Conservation (phyloP, 2,329 filamentous ascomycete genomes). For the Nannizziopsis arthrosporioides region DNA sequence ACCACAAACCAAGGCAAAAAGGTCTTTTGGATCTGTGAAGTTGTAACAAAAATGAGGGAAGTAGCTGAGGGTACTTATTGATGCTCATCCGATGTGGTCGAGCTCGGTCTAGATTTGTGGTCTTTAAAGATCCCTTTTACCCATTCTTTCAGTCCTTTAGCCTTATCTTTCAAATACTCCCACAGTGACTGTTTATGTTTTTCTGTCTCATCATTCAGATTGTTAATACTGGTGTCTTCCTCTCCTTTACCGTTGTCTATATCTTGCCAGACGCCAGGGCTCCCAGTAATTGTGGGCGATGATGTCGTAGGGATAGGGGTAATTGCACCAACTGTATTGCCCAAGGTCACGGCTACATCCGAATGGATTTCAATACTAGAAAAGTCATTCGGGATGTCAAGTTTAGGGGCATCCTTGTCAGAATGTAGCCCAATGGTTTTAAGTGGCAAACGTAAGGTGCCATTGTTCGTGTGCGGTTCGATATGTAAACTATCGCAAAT, state of each 20-base stretch:
- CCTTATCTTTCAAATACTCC: conserved; percentile 2
- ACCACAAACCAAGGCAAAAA: too few relatives aligned
- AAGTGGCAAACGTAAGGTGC: conserved; percentile 53
- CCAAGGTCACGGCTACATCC: not conserved
- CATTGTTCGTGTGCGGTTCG: conserved; percentile 67
- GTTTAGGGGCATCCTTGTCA: conserved; percentile 25
- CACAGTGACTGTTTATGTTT: not conserved
- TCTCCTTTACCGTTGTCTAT: conserved; percentile 1
- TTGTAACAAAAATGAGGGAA: too few relatives aligned
- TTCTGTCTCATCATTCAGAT: not conserved
- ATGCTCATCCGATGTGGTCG: not conserved
- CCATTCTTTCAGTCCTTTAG: conserved; percentile 6
- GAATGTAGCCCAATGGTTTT: conserved; percentile 36
- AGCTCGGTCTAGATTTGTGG: not conserved
- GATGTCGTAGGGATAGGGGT: conserved; percentile 1
- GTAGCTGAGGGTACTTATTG: too few relatives aligned
- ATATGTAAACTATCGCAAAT: conserved; percentile 78
- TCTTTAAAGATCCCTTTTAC: not conserved
- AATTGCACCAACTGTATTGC: not conserved
- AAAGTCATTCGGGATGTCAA: conserved; percentile 27
- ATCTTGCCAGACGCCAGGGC: not conserved
- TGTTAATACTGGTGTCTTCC: not conserved
- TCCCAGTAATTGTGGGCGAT: not conserved
- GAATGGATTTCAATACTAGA: not conserved
- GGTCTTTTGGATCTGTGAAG: too few relatives aligned